These are phyloP conservation scores for Carex arenaria DNA, from an alignment of 202 grass and related monocot genomes.

Conservation along the genomic window DNA sequence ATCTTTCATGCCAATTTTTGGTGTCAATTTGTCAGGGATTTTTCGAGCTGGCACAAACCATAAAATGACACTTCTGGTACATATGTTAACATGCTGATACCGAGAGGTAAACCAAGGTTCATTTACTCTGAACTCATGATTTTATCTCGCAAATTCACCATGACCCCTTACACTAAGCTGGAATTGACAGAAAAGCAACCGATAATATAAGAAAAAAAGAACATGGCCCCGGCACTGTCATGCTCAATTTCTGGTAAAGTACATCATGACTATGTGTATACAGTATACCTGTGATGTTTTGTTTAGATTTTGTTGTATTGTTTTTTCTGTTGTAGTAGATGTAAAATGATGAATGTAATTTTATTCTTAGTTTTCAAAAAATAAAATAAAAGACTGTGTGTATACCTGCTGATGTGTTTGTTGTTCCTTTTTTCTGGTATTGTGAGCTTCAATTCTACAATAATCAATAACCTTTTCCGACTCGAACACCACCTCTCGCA, in stretches of 20 bases:
- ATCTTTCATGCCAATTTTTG: neutral
- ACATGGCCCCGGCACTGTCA: neutral
- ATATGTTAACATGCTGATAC: neutral
- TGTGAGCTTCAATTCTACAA: slow-evolving; percentile 32
- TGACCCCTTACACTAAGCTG: neutral
- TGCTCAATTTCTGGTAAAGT: neutral
- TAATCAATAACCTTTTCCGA: slow-evolving; percentile 40
- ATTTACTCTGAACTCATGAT: neutral
- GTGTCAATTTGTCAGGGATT: neutral
- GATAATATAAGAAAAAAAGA: neutral
- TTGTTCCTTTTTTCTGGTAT: slow-evolving; percentile 23
- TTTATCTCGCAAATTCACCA: neutral
- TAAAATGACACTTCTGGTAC: neutral
- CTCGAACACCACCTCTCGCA: slow-evolving; percentile 37
- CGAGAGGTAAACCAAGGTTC: neutral
- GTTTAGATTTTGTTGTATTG: too few relatives aligned
- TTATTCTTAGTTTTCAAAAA: too few relatives aligned
- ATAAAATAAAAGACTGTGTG: too few relatives aligned
- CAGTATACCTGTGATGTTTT: neutral
- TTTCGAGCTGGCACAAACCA: neutral
- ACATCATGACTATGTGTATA: neutral
- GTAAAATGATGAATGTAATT: too few relatives aligned
- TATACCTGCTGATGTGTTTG: slow-evolving; percentile 19
- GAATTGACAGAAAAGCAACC: neutral
- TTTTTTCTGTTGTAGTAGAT: too few relatives aligned